Evolutionary conservation across 169 alveolate species (phyloP), one percentile per base, ranked within the genome.

Genomic region (Cryptosporidium ubiquitum): DNA sequence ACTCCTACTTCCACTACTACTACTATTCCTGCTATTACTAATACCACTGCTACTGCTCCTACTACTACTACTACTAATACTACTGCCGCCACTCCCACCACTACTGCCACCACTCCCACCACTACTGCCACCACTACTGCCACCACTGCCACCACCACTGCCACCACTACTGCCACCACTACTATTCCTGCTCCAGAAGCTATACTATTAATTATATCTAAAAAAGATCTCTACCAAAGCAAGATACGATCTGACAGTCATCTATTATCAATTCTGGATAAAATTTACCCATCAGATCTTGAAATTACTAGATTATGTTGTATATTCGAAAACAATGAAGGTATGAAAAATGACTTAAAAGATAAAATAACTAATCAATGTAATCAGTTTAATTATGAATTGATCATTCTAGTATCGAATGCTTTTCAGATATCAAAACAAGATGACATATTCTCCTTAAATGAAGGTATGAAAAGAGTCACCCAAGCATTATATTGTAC

Each of bases 401-500:
- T 79, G 12, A 61, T 79, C 61, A 14, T 29, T 6, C 12, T 18
- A 37, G 47, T n/a, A 58, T 26, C 31, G 40, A 68, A 64, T 29
- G 26, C 23, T 58, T 7, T 9, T 57, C 55, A 37, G 5, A 55
- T 20, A 55, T 1, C 20, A 23, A n/a, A 52, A 47, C 37, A 47
- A 18, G 35, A 33, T 35, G 37, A 33, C 52, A 49, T 39, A 58
- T 61, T 40, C 26, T n/a, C 35, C 39, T 64, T 31, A 5, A 20
- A 16, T n/a, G 35, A 42, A 44, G 89, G 68, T 20, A 40, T 61
- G 3, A 18, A 44, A 26, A 79, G 89, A 37, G 55, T 44, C 33
- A 29, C 57, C n/a, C 66, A 79, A 61, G 73, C 89, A 42, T 33
- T 79, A 23, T 51, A 58, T 39, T 79, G 89, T 29, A 79, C 89